Conservation (phyloP, 768 basidiomycete species). For the Pholiota molesta region DNA sequence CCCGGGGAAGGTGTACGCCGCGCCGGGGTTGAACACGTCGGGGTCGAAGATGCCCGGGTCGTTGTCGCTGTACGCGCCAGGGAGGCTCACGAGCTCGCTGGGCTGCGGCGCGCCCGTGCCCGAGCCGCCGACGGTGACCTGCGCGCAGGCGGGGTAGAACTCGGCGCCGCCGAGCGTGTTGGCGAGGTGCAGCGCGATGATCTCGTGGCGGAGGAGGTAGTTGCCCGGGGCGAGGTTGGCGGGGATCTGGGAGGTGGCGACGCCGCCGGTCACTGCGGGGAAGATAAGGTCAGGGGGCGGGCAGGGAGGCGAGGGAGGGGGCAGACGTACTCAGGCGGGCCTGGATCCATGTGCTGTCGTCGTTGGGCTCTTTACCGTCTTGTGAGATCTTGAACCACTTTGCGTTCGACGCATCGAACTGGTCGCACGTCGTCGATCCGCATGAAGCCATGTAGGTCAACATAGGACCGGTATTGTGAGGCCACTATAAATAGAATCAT, state of each 20-base stretch:
- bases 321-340: slow-evolving; percentile 50
- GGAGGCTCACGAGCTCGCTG: slow-evolving; percentile 62
- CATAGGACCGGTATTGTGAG: slow-evolving; percentile 66
- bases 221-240: slow-evolving; percentile 62
- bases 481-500: slow-evolving; percentile 35
- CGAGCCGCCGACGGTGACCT: slow-evolving; percentile 57
- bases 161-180: slow-evolving; percentile 64
- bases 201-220: slow-evolving; percentile 79
- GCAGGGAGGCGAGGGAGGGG: background rate
- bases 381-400: slow-evolving; percentile 79
- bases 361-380: slow-evolving; percentile 41
- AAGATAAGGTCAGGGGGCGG: background rate
- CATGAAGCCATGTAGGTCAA: slow-evolving; percentile 78
- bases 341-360: slow-evolving; percentile 51
- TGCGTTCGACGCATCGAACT: slow-evolving; percentile 59
- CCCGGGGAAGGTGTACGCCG: slow-evolving; percentile 51
- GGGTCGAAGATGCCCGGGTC: slow-evolving; percentile 71
- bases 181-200: slow-evolving; percentile 76
- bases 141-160: slow-evolving; percentile 77
- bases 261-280: slow-evolving; percentile 40
- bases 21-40: slow-evolving; percentile 34
- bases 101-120: slow-evolving; percentile 48
- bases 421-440: slow-evolving; percentile 54
- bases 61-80: slow-evolving; percentile 71
- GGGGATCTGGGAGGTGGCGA: slow-evolving; percentile 52